These are phyloP conservation scores for Penicillium diatomitis DNA, from an alignment of 495 filamentous ascomycete genomes.

Conservation along the genomic window DNA sequence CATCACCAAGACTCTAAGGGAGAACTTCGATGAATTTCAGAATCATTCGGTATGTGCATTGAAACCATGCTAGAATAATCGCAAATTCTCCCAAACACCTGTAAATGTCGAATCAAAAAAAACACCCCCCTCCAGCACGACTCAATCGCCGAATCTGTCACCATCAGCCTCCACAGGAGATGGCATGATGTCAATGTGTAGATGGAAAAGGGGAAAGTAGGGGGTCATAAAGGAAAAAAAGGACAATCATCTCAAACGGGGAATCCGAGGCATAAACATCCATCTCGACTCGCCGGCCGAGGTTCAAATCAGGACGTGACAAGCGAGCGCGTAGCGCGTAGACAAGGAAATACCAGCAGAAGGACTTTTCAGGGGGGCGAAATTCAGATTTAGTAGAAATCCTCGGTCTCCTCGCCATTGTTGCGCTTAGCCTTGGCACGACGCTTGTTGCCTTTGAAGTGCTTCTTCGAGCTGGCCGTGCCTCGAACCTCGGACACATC, in stretches of 20 bases:
- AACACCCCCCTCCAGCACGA: slow-evolving; percentile 11
- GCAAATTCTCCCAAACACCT: slow-evolving; percentile 8
- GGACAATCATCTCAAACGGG: not conserved
- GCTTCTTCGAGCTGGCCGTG: slow-evolving; percentile 66
- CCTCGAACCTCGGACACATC: slow-evolving; percentile 72
- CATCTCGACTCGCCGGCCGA: slow-evolving; percentile 3
- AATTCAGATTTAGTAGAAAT: slow-evolving; percentile 23
- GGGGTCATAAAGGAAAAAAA: slow-evolving; percentile 5
- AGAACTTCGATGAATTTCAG: not conserved
- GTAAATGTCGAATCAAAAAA: slow-evolving; percentile 11
- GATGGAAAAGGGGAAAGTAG: slow-evolving; percentile 4
- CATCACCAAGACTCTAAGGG: not conserved
- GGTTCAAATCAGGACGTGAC: slow-evolving; percentile 5
- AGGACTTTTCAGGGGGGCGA: too few relatives aligned
- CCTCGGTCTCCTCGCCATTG: slow-evolving; percentile 25
- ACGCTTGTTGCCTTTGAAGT: slow-evolving; percentile 80
- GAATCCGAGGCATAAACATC: slow-evolving; percentile 4
- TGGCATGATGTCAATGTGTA: not conserved
- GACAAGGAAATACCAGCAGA: slow-evolving; percentile 13
- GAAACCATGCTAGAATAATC: slow-evolving; percentile 1
- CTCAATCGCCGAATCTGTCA: too few relatives aligned
- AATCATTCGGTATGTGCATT: slow-evolving; percentile 4
- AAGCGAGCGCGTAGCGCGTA: slow-evolving; percentile 9
- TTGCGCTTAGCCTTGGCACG: slow-evolving; percentile 47
- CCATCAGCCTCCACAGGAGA: too few relatives aligned